phyloP scores from a whole-genome alignment of 768 basidiomycete genomes.

The Russula earlei region DNA sequence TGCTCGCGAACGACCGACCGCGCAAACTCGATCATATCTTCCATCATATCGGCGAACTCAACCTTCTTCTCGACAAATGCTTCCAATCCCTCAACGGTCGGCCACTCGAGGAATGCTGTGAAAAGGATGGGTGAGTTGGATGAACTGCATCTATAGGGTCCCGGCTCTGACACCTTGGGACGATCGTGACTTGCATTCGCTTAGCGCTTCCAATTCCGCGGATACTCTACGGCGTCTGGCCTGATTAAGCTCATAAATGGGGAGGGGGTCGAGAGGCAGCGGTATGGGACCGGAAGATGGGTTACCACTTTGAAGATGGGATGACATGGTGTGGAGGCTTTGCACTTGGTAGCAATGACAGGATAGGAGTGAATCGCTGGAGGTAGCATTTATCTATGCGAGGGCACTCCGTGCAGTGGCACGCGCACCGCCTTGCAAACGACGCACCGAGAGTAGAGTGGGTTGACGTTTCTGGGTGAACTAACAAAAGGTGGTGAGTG shows the following conservation, averaged over 20 bases:
- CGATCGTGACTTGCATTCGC: background rate
- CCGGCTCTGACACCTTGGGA: background rate
- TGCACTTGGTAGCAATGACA: background rate
- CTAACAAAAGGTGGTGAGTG: background rate
- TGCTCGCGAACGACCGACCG: background rate
- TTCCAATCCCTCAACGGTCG: slow-evolving; percentile 5
- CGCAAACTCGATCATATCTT: background rate
- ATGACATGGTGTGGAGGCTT: background rate
- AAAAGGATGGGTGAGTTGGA: background rate
- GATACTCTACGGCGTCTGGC: background rate
- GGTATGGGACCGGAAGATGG: background rate
- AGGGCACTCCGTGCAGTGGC: background rate
- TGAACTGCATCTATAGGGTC: background rate
- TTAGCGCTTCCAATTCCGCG: background rate
- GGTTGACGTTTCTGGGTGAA: too few species aligned
- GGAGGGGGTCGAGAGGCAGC: background rate
- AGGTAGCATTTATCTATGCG: background rate
- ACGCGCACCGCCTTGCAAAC: background rate
- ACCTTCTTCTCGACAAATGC: slow-evolving; percentile 1
- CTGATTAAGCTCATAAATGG: background rate
- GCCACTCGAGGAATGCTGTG: slow-evolving; percentile 4
- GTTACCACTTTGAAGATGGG: background rate
- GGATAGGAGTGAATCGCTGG: background rate
- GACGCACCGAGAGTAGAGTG: background rate
- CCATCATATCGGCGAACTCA: background rate